phyloP scores from a whole-genome alignment of 169 alveolate genomes.

The Pseudocohnilembus persalinus region DNA sequence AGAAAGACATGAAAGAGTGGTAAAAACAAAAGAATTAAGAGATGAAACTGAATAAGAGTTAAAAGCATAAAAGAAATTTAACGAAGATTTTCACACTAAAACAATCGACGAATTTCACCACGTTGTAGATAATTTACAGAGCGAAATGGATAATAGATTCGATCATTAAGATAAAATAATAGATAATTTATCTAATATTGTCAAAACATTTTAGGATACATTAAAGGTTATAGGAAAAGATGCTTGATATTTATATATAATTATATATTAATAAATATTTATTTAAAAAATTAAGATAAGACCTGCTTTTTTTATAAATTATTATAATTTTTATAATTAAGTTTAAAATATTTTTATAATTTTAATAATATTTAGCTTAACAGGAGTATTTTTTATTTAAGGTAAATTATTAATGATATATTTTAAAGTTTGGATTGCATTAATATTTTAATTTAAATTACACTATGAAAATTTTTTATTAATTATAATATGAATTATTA shows the following conservation, averaged over 20 bases:
- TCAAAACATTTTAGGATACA: constrained; percentile 86
- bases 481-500: too few species aligned
- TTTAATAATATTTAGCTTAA: too few species aligned
- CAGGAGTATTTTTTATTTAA: too few species aligned
- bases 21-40: constrained; percentile 69
- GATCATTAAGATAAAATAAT: constrained; percentile 74
- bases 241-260: constrained; percentile 34
- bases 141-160: constrained; percentile 78
- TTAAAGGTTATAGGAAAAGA: constrained; percentile 82
- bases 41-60: constrained; percentile 65
- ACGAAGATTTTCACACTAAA: constrained; percentile 69
- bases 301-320: too few species aligned
- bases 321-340: too few species aligned
- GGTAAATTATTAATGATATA: too few species aligned
- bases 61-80: constrained; percentile 61
- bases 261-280: too few species aligned
- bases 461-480: too few species aligned
- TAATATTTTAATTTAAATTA: too few species aligned
- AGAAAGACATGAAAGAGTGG: constrained; percentile 74
- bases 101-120: constrained; percentile 72
- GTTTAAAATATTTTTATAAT: too few species aligned
- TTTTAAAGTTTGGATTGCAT: too few species aligned
- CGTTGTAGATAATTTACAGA: constrained; percentile 60
- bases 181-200: constrained; percentile 78
- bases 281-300: too few species aligned